Evolutionary conservation across 2,329 filamentous ascomycete genomes (phyloP).

Genomic region (Sphaerulina vaccinii): DNA sequence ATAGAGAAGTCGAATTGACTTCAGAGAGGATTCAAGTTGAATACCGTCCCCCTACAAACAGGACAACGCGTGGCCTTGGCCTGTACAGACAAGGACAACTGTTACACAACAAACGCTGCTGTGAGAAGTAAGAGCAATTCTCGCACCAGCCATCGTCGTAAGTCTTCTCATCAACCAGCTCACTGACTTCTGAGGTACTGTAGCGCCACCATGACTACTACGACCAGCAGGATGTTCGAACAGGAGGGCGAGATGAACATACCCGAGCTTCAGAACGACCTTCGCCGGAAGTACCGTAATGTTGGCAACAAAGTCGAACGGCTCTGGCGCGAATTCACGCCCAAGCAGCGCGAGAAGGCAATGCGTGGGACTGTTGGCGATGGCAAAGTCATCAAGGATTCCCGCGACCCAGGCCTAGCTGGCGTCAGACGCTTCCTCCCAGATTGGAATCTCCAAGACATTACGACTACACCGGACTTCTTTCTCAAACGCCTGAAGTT

Average conservation of each 20-base stretch:
- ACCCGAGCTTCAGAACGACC: constrained; percentile 17
- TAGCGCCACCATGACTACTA: neutral
- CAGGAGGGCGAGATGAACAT: constrained; percentile 17
- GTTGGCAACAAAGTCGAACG: constrained; percentile 15
- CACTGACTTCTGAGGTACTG: no score
- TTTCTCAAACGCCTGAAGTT: constrained; percentile 20
- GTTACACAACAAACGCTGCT: no score
- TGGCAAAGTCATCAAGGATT: constrained; percentile 12
- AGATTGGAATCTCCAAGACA: constrained; percentile 21
- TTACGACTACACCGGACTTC: constrained; percentile 16
- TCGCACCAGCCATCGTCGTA: no score
- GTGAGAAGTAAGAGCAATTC: no score
- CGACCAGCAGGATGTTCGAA: neutral
- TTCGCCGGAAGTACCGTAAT: constrained; percentile 22
- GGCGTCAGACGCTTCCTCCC: constrained; percentile 10
- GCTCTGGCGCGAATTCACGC: constrained; percentile 22
- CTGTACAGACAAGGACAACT: no score
- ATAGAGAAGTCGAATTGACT: no score
- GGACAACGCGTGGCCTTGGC: no score
- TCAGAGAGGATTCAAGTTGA: no score
- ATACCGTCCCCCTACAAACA: no score
- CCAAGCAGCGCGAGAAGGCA: constrained; percentile 21
- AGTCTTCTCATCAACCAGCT: no score
- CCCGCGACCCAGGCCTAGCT: constrained; percentile 12
- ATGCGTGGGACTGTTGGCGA: constrained; percentile 17